phyloP scores from a whole-genome alignment of 2,329 filamentous ascomycete species.

The Orbilia ellipsospora region DNA sequence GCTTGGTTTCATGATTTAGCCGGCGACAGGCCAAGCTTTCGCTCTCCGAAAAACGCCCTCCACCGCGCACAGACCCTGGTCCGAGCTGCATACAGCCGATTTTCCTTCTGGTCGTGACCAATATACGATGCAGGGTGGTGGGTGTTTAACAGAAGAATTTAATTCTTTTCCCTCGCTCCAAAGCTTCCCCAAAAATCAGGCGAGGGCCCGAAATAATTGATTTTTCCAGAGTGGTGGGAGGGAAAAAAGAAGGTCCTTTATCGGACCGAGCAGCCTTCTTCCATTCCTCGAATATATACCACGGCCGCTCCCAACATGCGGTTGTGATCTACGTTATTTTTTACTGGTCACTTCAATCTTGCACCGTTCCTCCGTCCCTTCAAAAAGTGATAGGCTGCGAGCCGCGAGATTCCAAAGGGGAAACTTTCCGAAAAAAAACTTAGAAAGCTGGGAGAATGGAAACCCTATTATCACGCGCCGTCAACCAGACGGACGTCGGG shows the following conservation, averaged over 20 bases:
- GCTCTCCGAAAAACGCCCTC: conserved; percentile 20
- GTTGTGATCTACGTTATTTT: conserved; percentile 37
- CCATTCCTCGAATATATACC: conserved; percentile 41
- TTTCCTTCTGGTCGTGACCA: conserved; percentile 41
- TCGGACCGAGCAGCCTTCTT: conserved; percentile 28
- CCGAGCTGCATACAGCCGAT: conserved; percentile 49
- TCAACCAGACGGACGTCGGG: conserved; percentile 15
- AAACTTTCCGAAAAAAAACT: conserved; percentile 9
- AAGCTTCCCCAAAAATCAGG: conserved; percentile 18
- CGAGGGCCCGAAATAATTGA: conserved; percentile 11
- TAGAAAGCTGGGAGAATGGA: conserved; percentile 18
- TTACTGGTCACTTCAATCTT: conserved; percentile 26
- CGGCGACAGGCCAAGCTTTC: conserved; percentile 34
- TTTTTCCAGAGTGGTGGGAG: conserved; percentile 6
- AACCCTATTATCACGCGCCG: conserved; percentile 13
- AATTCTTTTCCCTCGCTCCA: no score
- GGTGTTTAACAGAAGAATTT: background rate
- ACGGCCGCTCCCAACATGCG: conserved; percentile 24
- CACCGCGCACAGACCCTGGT: conserved; percentile 40
- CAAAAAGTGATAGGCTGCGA: conserved; percentile 15
- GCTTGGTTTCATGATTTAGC: conserved; percentile 54
- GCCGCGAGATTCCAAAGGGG: conserved; percentile 13
- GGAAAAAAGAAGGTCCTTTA: conserved; percentile 20
- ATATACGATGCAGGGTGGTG: conserved; percentile 22
- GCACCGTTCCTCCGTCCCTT: conserved; percentile 3